Evolutionary conservation across 2,329 filamentous ascomycete genomes (phyloP), one percentile per base, ranked within the genome.

Genomic region (Fusarium nodosum): DNA sequence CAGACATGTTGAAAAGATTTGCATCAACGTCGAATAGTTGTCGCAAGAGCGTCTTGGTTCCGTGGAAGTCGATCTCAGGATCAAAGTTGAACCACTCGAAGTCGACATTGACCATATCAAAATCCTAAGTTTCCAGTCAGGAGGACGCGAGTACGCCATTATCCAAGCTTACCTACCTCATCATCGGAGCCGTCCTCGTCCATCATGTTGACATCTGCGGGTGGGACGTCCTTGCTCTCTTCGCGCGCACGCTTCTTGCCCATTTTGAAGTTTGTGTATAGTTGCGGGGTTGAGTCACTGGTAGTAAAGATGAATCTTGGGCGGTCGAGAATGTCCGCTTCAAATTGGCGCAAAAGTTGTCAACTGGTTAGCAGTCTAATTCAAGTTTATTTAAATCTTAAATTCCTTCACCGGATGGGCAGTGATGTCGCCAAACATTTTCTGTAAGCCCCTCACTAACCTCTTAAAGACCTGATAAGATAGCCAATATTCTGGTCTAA

Each of bases 41-140:
- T 64, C 95, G 92, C 63, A 97, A 82, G 10, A 99, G 88, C 12
- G 89, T 91, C 80, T 97, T 97, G 74, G 97, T 88, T 61, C 96
- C 96, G 81, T 98, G 95, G 80, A 98, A 98, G 80, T 99, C 96
- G 74, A 97, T 87, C 10, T 92, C 89, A 3, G 92, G 86, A 74
- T 96, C 91, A 67, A 95, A 97, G 81, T 97, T 97, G 83, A 98
- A 99, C 92, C 94, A 98, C 83, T 99, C 96, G 76, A 99, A 99
- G 71, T 98, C 95, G 60, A 98, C 94, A 77, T 98, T 91, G 71
- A 99, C 89, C 79, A 95, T 91, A 77, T 97, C 92, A 76, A 94
- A 91, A 76, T 97, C 93, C 93, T 97, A 39, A n/a, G 9, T 12
- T 20, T 9, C n/a, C 22, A 42, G 33, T 74, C 28, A 72, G 64